Percentiles rank a stretch among this genome's conserved stretches.
These are phyloP conservation scores for Keqinozyma sinolaborantium DNA, from an alignment of 1,139 yeast species.

Conservation along the genomic window DNA sequence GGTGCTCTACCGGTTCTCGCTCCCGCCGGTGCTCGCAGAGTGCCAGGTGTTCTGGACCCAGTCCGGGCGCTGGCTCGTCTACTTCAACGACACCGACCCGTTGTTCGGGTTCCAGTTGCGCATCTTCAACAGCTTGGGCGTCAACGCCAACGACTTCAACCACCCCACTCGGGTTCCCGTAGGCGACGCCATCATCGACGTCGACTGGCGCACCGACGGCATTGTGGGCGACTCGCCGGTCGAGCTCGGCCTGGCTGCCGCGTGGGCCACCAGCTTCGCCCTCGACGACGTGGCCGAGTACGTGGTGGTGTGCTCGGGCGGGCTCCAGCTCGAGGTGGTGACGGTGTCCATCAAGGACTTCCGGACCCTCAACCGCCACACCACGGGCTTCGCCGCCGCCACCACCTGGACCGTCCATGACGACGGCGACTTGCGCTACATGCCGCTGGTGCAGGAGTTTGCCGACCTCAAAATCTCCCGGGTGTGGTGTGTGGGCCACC, in stretches of 20 bases:
- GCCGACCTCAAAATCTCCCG: constrained; percentile 1
- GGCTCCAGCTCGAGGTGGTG: constrained; percentile 11
- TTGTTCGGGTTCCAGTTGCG: constrained; percentile 29
- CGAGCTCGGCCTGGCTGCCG: constrained; percentile 7
- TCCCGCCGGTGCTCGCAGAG: constrained; percentile 13
- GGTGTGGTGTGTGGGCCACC: background rate
- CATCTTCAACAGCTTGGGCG: constrained; percentile 24
- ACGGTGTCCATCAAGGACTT: constrained; percentile 17
- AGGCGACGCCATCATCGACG: constrained; percentile 17
- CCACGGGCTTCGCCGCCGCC: constrained; percentile 2
- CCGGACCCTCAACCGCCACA: constrained; percentile 11
- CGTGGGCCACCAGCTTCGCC: constrained; percentile 7
- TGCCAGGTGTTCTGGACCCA: constrained; percentile 29
- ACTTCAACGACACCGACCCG: constrained; percentile 20
- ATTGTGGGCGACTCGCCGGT: constrained; percentile 9
- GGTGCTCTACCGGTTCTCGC: constrained; percentile 18
- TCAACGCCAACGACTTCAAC: constrained; percentile 10
- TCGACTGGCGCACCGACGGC: constrained; percentile 17
- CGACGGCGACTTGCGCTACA: constrained; percentile 7
- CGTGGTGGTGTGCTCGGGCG: constrained; percentile 11
- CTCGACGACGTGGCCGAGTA: constrained; percentile 11
- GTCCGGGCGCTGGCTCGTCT: constrained; percentile 33
- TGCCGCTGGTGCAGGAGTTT: constrained; percentile 2
- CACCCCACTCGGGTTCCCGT: constrained; percentile 9
- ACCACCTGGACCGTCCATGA: constrained; percentile 8